A percentile compares a stretch with the other conserved stretches of the same genome.
Evolutionary conservation across 2,329 filamentous ascomycete species (phyloP).

Genomic region (Ascochyta rabiei): DNA sequence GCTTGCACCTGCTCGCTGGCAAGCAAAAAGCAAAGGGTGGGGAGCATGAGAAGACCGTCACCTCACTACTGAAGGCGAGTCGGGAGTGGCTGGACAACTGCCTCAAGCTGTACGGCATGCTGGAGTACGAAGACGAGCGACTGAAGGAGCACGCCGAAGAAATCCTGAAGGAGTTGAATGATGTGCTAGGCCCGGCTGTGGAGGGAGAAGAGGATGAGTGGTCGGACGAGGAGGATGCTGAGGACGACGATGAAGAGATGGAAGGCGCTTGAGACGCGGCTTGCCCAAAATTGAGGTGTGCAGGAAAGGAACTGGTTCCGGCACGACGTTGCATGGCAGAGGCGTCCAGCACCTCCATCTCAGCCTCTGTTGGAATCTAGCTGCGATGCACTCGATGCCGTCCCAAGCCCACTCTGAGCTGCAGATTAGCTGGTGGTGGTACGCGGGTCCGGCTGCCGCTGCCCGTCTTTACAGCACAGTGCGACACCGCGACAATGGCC

Average conservation of each 20-base stretch:
- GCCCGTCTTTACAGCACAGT: neutral
- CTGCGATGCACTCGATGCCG: slow-evolving; percentile 1
- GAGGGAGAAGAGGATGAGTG: slow-evolving; percentile 53
- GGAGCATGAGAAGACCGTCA: slow-evolving; percentile 56
- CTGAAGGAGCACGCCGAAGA: slow-evolving; percentile 77
- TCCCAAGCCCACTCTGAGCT: neutral
- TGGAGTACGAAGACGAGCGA: slow-evolving; percentile 86
- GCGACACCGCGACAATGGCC: slow-evolving; percentile 7
- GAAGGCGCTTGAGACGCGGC: slow-evolving; percentile 43
- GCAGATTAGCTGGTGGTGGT: slow-evolving; percentile 6
- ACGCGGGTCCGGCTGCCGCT: slow-evolving; percentile 2
- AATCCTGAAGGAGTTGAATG: slow-evolving; percentile 61
- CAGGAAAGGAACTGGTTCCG: neutral
- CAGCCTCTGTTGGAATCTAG: slow-evolving; percentile 6
- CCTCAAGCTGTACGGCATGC: slow-evolving; percentile 74
- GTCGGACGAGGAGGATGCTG: slow-evolving; percentile 44
- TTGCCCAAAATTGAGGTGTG: neutral
- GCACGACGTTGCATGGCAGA: neutral
- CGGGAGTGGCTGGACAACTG: slow-evolving; percentile 84
- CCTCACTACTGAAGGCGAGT: slow-evolving; percentile 72
- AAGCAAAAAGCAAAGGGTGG: slow-evolving; percentile 62
- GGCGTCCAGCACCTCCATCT: neutral
- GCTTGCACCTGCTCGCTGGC: slow-evolving; percentile 78
- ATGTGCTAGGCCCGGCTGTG: slow-evolving; percentile 51
- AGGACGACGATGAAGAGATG: slow-evolving; percentile 49